These are phyloP conservation scores for Wickerhamia fluorescens DNA, from an alignment of 805 yeast genomes.

Conservation along the genomic window DNA sequence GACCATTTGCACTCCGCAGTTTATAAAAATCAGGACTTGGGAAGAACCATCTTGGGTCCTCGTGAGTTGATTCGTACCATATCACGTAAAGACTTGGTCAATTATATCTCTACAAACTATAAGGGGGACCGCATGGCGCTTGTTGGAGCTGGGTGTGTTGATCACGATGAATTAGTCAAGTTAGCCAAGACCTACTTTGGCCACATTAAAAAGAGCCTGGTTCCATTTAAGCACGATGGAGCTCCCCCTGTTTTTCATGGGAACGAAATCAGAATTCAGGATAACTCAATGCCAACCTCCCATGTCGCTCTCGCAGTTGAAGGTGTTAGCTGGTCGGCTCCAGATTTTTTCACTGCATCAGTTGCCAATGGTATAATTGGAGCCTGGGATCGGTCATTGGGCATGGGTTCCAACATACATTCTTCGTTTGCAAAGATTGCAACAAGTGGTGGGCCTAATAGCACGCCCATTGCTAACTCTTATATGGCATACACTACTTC, in stretches of 20 bases:
- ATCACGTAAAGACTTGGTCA: slow-evolving; percentile 64
- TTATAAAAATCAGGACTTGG: slow-evolving; percentile 84
- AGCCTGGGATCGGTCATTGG: slow-evolving; percentile 92
- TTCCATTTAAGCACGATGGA: slow-evolving; percentile 68
- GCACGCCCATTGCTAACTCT: slow-evolving; percentile 76
- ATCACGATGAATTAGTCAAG: slow-evolving; percentile 75
- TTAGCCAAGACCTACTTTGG: slow-evolving; percentile 75
- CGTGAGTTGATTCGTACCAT: slow-evolving; percentile 79
- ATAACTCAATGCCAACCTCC: slow-evolving; percentile 76
- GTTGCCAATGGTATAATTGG: slow-evolving; percentile 97
- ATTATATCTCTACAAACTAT: slow-evolving; percentile 79
- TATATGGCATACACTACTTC: slow-evolving; percentile 96
- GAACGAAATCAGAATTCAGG: slow-evolving; percentile 80
- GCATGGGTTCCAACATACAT: slow-evolving; percentile 77
- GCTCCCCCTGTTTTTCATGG: slow-evolving; percentile 79
- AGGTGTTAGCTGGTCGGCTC: slow-evolving; percentile 96
- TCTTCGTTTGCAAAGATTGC: slow-evolving; percentile 73
- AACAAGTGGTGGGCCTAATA: slow-evolving; percentile 49
- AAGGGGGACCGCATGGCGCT: slow-evolving; percentile 96
- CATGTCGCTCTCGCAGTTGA: slow-evolving; percentile 94
- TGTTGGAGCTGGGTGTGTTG: slow-evolving; percentile 94
- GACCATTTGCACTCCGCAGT: slow-evolving; percentile 94
- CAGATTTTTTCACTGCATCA: slow-evolving; percentile 90
- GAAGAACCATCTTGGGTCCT: slow-evolving; percentile 95
- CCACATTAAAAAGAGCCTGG: slow-evolving; percentile 50